Conservation (phyloP, 1,284 basidiomycete genomes). For the Moniliella sp. region DNA sequence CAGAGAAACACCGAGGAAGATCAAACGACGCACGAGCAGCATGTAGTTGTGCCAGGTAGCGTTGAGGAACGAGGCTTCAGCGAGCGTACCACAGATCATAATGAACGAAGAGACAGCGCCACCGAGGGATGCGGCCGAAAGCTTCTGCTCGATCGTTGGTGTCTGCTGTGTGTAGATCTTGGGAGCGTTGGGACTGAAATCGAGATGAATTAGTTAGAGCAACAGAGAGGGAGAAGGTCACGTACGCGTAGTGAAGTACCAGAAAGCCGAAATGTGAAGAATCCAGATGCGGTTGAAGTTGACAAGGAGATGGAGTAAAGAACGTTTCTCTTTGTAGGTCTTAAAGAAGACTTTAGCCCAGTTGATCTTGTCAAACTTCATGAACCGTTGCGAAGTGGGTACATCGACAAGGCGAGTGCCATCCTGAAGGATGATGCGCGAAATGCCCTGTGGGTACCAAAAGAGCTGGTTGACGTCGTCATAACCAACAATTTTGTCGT, state of each 20-base stretch:
- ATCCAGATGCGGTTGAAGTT: slow-evolving; percentile 35
- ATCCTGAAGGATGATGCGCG: slow-evolving; percentile 64
- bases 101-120: slow-evolving; percentile 28
- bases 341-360: slow-evolving; percentile 33
- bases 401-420: slow-evolving; percentile 45
- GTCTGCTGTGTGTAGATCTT: no score
- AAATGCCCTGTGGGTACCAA: slow-evolving; percentile 96
- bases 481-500: slow-evolving; percentile 86
- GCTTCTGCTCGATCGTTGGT: no score
- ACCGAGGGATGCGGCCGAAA: slow-evolving; percentile 27
- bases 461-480: slow-evolving; percentile 98
- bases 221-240: no score
- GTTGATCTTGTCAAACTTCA: slow-evolving; percentile 35
- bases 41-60: slow-evolving; percentile 34
- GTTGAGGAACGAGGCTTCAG: slow-evolving; percentile 31
- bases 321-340: slow-evolving; percentile 30
- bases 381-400: slow-evolving; percentile 30
- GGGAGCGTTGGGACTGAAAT: no score
- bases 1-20: slow-evolving; percentile 28
- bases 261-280: slow-evolving; percentile 30
- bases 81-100: slow-evolving; percentile 31
- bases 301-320: slow-evolving; percentile 31
- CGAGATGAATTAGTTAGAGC: no score
- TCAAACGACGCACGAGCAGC: slow-evolving; percentile 26
- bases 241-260: slow-evolving; percentile 40